These are phyloP conservation scores for Penicillium desertorum DNA, from an alignment of 495 filamentous ascomycete genomes.

Conservation along the genomic window DNA sequence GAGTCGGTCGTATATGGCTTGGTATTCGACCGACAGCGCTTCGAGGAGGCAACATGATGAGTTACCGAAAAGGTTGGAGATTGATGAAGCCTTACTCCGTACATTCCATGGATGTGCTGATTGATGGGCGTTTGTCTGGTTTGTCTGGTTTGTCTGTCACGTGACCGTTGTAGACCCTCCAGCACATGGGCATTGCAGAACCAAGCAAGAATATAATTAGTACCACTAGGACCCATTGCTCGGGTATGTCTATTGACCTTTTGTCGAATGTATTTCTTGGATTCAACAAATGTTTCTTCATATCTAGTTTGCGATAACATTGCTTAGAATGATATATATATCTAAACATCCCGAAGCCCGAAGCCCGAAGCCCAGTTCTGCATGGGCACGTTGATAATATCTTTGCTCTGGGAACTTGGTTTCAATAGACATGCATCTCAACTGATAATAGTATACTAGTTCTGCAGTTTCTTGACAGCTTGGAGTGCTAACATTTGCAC, in stretches of 20 bases:
- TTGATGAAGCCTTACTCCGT: slow-evolving; percentile 1
- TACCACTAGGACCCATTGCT: not conserved
- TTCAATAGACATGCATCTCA: not conserved
- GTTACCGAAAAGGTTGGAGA: not conserved
- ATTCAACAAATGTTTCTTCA: no score
- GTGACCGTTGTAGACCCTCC: not conserved
- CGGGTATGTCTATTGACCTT: not conserved
- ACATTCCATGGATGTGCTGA: not conserved
- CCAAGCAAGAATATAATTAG: no score
- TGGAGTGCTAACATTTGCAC: not conserved
- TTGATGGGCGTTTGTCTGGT: slow-evolving; percentile 16
- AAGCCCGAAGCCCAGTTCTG: not conserved
- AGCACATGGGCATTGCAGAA: no score
- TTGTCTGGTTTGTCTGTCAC: slow-evolving; percentile 22
- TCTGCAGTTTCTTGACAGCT: not conserved
- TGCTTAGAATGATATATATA: not conserved
- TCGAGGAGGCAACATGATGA: slow-evolving; percentile 26
- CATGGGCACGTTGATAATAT: not conserved
- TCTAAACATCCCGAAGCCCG: not conserved
- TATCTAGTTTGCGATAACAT: not conserved
- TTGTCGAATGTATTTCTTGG: not conserved
- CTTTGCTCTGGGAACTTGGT: not conserved
- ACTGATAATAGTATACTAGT: not conserved
- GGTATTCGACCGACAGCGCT: slow-evolving; percentile 35
- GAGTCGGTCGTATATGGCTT: slow-evolving; percentile 19